A percentile compares a stretch with the other conserved stretches of the same genome.
These are phyloP conservation scores for Exserohilum rostratum DNA, from an alignment of 2,329 filamentous ascomycete species.

Conservation along the genomic window DNA sequence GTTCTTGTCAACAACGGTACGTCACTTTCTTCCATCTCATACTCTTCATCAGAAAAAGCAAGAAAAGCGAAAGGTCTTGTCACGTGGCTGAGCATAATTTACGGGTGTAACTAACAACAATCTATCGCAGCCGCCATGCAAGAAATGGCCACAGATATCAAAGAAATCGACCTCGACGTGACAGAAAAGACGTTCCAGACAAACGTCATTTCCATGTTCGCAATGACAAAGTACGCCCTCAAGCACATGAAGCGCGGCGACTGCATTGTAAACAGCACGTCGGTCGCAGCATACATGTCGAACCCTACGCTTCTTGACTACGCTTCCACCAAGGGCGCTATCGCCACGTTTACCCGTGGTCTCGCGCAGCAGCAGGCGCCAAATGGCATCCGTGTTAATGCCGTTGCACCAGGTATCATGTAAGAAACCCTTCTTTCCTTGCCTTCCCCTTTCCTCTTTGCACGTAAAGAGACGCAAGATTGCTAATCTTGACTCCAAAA, in stretches of 20 bases:
- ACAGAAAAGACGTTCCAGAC: slow-evolving; percentile 68
- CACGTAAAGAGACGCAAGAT: no score
- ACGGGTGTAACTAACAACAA: no score
- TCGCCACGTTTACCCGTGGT: slow-evolving; percentile 76
- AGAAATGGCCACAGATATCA: slow-evolving; percentile 59
- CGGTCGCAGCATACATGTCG: slow-evolving; percentile 78
- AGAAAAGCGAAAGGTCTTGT: no score
- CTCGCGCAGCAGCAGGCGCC: slow-evolving; percentile 73
- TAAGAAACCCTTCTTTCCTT: slow-evolving; percentile 14
- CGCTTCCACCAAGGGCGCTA: slow-evolving; percentile 75
- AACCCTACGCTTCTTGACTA: slow-evolving; percentile 79
- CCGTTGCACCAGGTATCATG: slow-evolving; percentile 69
- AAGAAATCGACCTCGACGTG: slow-evolving; percentile 60
- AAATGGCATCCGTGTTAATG: slow-evolving; percentile 75
- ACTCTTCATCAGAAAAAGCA: no score
- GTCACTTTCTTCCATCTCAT: neutral
- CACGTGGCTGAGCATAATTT: no score
- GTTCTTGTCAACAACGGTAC: slow-evolving; percentile 52
- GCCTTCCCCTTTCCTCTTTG: slow-evolving; percentile 9
- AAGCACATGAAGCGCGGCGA: slow-evolving; percentile 72
- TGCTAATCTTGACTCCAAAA: no score
- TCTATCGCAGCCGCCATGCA: slow-evolving; percentile 58
- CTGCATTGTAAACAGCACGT: slow-evolving; percentile 80
- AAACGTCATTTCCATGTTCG: slow-evolving; percentile 81
- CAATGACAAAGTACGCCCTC: slow-evolving; percentile 74